These are phyloP conservation scores for Gossypium bickii DNA, from an alignment of 345 rosid genomes.

Conservation along the genomic window DNA sequence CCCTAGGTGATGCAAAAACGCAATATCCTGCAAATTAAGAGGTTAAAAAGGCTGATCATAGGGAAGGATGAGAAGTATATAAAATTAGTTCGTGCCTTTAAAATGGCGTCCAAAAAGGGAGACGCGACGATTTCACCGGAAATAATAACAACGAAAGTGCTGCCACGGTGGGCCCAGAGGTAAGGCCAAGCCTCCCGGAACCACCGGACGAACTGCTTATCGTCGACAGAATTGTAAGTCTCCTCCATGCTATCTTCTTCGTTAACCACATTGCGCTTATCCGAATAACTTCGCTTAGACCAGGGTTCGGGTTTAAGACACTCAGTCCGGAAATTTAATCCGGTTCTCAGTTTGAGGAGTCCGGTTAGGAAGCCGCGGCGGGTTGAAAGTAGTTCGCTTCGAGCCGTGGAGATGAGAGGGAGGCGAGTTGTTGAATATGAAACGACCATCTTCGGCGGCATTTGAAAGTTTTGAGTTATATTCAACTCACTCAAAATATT, in stretches of 20 bases:
- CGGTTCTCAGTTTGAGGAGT: not conserved
- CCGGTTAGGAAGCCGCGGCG: not conserved
- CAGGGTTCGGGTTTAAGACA: constrained; percentile 4
- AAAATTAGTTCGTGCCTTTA: constrained; percentile 48
- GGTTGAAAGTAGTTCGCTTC: not conserved
- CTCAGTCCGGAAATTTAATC: not conserved
- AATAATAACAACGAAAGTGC: constrained; percentile 66
- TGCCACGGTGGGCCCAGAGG: constrained; percentile 79
- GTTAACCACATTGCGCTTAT: constrained; percentile 31
- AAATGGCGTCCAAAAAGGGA: constrained; percentile 52
- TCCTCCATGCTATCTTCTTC: constrained; percentile 35
- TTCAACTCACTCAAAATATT: no score
- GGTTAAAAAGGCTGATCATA: not conserved
- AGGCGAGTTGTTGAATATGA: constrained; percentile 13
- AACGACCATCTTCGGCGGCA: constrained; percentile 4
- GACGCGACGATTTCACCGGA: constrained; percentile 63
- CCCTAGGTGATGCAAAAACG: constrained; percentile 87
- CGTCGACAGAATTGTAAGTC: constrained; percentile 43
- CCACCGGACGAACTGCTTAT: constrained; percentile 77
- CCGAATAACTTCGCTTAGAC: constrained; percentile 9
- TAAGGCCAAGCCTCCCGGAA: constrained; percentile 99
- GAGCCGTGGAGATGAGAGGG: not conserved
- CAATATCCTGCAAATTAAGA: constrained; percentile 63
- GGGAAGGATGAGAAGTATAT: constrained; percentile 16
- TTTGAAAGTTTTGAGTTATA: not conserved